Evolutionary conservation across 768 basidiomycete species (phyloP).

Genomic region (Auriscalpium microsporum): DNA sequence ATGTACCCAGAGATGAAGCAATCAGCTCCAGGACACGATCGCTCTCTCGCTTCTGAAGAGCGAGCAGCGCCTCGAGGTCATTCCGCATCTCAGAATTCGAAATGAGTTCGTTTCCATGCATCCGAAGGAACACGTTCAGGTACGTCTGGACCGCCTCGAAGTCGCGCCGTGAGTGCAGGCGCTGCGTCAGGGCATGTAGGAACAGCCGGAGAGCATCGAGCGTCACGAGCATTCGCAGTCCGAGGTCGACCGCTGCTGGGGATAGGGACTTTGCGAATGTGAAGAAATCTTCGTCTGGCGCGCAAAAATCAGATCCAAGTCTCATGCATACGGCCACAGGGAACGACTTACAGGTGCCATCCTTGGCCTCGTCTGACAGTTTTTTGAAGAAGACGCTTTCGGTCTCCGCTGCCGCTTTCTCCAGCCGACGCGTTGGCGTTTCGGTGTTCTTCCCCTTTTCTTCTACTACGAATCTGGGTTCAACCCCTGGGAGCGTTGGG

Average conservation of each 20-base stretch:
- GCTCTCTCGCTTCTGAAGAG: conserved; percentile 69
- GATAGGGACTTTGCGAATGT: conserved; percentile 76
- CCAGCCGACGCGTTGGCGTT: conserved; percentile 44
- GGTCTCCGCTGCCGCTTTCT: conserved; percentile 39
- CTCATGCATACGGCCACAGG: conserved; percentile 1
- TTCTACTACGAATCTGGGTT: conserved; percentile 67
- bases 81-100: conserved; percentile 55
- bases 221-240: conserved; percentile 70
- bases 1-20: conserved; percentile 62
- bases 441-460: conserved; percentile 28
- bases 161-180: conserved; percentile 74
- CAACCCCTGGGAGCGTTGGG: conserved; percentile 83
- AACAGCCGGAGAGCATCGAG: conserved; percentile 59
- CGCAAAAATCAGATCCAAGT: not conserved
- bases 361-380: conserved; percentile 43
- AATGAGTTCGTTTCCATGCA: conserved; percentile 78
- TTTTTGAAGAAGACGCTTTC: conserved; percentile 69
- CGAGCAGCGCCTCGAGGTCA: conserved; percentile 49
- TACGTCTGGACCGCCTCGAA: conserved; percentile 94
- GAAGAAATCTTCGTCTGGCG: conserved; percentile 78
- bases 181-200: conserved; percentile 60
- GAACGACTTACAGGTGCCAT: conserved; percentile 59
- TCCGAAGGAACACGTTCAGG: conserved; percentile 72
- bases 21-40: conserved; percentile 69
- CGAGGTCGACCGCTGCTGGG: conserved; percentile 86